phyloP scores from a whole-genome alignment of 345 rosid species.

The Gossypium ekmanianum region DNA sequence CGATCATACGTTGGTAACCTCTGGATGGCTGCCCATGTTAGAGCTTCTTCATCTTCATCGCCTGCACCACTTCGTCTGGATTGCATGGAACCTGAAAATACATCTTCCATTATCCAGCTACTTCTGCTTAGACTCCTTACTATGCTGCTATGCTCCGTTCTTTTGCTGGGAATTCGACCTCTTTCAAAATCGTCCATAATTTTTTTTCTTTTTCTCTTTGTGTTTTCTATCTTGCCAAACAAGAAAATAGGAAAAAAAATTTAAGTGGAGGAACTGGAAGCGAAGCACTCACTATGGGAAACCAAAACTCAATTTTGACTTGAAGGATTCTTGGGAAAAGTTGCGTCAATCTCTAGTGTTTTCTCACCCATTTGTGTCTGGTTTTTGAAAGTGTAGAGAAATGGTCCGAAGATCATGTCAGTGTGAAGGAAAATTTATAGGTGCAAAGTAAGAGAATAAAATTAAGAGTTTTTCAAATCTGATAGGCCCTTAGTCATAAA shows the following conservation, averaged over 20 bases:
- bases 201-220: background rate
- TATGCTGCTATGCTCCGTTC: conserved; percentile 35
- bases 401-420: no score
- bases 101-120: conserved; percentile 61
- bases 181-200: conserved; percentile 22
- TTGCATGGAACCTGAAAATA: conserved; percentile 34
- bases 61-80: conserved; percentile 42
- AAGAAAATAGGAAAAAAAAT: background rate
- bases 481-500: no score
- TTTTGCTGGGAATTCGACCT: conserved; percentile 21
- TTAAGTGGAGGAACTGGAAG: background rate
- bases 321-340: background rate
- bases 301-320: background rate
- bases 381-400: background rate
- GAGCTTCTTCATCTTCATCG: conserved; percentile 83
- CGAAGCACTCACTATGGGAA: no score
- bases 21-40: conserved; percentile 96
- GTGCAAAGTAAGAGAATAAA: background rate
- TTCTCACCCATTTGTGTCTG: background rate
- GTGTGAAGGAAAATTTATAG: background rate
- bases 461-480: no score
- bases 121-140: conserved; percentile 56
- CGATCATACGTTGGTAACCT: conserved; percentile 80
- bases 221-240: no score
- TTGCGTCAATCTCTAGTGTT: background rate